Evolutionary conservation across 306 rosid genomes (phyloP).

Genomic region (Hippophae gyantsensis): DNA sequence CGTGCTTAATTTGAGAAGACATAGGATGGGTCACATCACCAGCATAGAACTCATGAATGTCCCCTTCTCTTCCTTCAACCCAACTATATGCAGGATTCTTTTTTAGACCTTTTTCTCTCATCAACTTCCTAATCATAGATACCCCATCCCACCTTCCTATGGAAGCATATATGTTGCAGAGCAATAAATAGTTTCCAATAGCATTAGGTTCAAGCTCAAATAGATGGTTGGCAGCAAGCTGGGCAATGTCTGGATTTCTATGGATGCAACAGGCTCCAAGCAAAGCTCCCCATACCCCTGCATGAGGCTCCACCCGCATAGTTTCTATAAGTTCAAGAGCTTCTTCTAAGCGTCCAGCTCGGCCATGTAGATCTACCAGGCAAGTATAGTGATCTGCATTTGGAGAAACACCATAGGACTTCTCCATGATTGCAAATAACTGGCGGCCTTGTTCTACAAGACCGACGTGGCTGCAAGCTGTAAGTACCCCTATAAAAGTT

Average conservation of each 20-base stretch:
- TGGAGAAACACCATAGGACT: conserved; percentile 45
- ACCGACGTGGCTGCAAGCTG: conserved; percentile 69
- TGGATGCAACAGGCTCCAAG: conserved; percentile 75
- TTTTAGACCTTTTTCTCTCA: conserved; percentile 46
- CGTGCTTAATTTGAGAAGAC: conserved; percentile 38
- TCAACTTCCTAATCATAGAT: conserved; percentile 53
- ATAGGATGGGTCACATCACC: conserved; percentile 53
- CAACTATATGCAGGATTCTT: conserved; percentile 72
- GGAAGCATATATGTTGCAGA: conserved; percentile 54
- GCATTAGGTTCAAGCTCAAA: conserved; percentile 63
- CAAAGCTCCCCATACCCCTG: conserved; percentile 84
- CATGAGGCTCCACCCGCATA: conserved; percentile 60
- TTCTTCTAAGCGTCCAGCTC: conserved; percentile 70
- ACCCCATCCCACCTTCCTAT: conserved; percentile 74
- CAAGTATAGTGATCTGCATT: conserved; percentile 59
- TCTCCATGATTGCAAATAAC: conserved; percentile 57
- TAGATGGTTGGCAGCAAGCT: conserved; percentile 52
- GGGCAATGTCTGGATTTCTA: conserved; percentile 54
- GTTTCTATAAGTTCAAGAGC: conserved; percentile 49
- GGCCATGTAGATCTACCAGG: conserved; percentile 73
- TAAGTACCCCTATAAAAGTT: conserved; percentile 66
- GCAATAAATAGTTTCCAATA: conserved; percentile 66
- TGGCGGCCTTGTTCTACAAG: conserved; percentile 68
- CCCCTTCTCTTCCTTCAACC: conserved; percentile 61
- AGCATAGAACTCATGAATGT: conserved; percentile 51